Base-by-base conservation (phyloP, 2,329 filamentous ascomycete genomes). In the Trichoderma harzianum region DNA sequence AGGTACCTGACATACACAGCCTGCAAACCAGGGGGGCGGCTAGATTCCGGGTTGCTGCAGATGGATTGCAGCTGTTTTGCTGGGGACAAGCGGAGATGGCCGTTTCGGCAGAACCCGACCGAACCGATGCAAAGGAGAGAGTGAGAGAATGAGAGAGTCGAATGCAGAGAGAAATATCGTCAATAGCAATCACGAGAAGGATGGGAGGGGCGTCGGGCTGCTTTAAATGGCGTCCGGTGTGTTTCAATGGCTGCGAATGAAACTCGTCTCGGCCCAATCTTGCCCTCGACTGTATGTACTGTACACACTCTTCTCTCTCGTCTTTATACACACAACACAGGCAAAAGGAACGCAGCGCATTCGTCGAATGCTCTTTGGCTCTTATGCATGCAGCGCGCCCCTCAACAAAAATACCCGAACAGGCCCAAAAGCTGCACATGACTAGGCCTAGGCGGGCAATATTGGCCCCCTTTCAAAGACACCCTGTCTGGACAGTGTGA, bases 401-500 rank as follows among this genome's bases (percentile, higher is more conserved):
- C 43, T 47, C 43, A 47, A 47, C 43, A 64, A 64, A 65, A 65
- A 65, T 32, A 53, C 61, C 61, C 61, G 61, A 64, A 30, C 61
- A n/a, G 28, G 7, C 18, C 39, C 36, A 30, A 43, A 28, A 21
- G 43, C 43, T 21, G 47, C 47, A 53, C 47, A 36, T 63, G 36
- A 64, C 61, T 64, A 51, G 61, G 36, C 61, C 61, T 28, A 51
- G 61, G 24, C 43, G 61, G 61, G 61, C 61, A 47, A 51, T 64
- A 51, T 47, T 64, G 36, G 32, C 47, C 63, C 51, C 21, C 63
- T 53, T 66, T 57, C 64, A 26, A 51, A 24, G 30, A 30, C 30
- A 34, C 30, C 43, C 64, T 26, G 34, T 7, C 1, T 3, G 24
- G 47, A 53, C 64, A 39, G 64, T 67, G 64, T 21, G 64, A 67